A percentile compares a stretch with the other conserved stretches of the same genome.
Conservation (phyloP, 768 basidiomycete species). For the Crepidotus variabilis region DNA sequence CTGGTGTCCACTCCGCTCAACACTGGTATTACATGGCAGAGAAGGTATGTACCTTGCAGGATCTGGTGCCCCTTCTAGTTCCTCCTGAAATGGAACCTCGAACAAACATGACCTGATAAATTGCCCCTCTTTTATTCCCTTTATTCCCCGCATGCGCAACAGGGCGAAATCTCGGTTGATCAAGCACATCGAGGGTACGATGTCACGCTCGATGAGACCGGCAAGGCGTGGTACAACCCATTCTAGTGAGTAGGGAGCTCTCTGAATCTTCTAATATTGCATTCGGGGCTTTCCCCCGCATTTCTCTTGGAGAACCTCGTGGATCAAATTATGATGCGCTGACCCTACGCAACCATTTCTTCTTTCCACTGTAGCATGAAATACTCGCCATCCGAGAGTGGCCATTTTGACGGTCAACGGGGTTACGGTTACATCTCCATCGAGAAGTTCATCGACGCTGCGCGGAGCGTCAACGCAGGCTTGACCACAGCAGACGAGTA, state of each 20-base stretch:
- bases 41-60: slow-evolving; percentile 46
- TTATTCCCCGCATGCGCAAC: slow-evolving; percentile 12
- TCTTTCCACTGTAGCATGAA: slow-evolving; percentile 66
- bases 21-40: slow-evolving; percentile 96
- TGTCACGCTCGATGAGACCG: slow-evolving; percentile 79
- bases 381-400: slow-evolving; percentile 87
- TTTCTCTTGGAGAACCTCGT: slow-evolving; percentile 2
- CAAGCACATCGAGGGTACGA: slow-evolving; percentile 95
- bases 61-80: background rate
- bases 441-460: slow-evolving; percentile 88
- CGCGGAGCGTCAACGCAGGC: slow-evolving; percentile 73
- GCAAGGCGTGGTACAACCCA: slow-evolving; percentile 85
- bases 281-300: slow-evolving; percentile 3
- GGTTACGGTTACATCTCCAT: slow-evolving; percentile 92
- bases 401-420: slow-evolving; percentile 91
- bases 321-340: background rate
- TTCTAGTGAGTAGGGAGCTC: slow-evolving; percentile 67
- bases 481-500: slow-evolving; percentile 63
- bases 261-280: background rate
- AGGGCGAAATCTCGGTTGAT: slow-evolving; percentile 92
- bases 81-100: background rate
- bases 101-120: background rate
- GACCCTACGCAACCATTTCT: slow-evolving; percentile 7
- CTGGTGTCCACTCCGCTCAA: slow-evolving; percentile 88
- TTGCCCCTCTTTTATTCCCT: background rate